Base-by-base conservation (phyloP, 768 basidiomycete species). In the Suillus decipiens region DNA sequence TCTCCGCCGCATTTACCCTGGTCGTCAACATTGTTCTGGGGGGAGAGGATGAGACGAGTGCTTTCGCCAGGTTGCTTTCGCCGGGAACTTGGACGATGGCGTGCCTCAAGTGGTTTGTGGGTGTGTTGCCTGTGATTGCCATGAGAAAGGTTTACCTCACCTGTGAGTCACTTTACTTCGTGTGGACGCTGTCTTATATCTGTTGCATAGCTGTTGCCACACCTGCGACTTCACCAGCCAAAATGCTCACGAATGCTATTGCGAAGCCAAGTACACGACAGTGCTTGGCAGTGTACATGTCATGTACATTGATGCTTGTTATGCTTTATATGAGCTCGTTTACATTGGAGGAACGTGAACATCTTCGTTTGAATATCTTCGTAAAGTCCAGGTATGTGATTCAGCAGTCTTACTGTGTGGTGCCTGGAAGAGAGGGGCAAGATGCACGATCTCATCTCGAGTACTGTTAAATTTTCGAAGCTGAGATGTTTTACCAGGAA, bases 361-460 rank as follows among this genome's bases (percentile, higher is more conserved):
- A 84, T 64, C 71, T 81, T 17, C 78, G 75, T 45, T 71, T 92
- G 7, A 73, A 77, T 0, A 22, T 90, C 0, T 91, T 92, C 61
- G 84, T 89, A 17, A 87, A 86, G 64, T 91, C 89, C 37, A 87
- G 78, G 90, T 89, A 62, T 24, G 55, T 56, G 42, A 60, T 37
- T 37, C 11, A 19, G 50, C 17, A 31, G 31, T 59, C 58, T 36
- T 36, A 54, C 12, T 41, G 14, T 24, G 37, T 15, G 10, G 10
- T 56, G 36, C 22, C 7, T 15, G 34, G 36, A 39, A 24, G 15
- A 56, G 9, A 34, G 67, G 80, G 72, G 6, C 24, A 4, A 28
- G 15, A 22, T 12, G 7, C 22, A 22, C 43, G 12, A 50, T 62
- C 10, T 5, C 47, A 41, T 24, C 3, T 12, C 17, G 17, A 33